These are phyloP conservation scores for Forsythia viridissima DNA, from an alignment of 257 asterid species.

Conservation along the genomic window DNA sequence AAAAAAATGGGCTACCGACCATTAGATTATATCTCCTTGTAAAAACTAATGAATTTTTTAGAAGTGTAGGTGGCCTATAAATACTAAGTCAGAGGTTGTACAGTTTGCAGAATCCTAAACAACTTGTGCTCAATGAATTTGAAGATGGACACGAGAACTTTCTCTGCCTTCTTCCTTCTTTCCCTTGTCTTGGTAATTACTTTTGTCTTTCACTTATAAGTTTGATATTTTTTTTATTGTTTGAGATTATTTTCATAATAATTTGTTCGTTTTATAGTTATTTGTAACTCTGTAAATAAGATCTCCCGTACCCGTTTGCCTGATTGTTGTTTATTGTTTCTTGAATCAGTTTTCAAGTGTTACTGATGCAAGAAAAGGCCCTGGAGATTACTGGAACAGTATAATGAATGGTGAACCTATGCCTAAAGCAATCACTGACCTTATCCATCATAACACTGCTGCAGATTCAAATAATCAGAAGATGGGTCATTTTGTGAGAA, in stretches of 20 bases:
- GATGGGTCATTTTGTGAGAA: conserved; percentile 32
- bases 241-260: not conserved
- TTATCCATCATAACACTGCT: conserved; percentile 21
- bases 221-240: too few species aligned
- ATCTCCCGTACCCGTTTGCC: not conserved
- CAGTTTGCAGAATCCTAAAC: conserved; percentile 15
- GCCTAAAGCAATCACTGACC: conserved; percentile 61
- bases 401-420: conserved; percentile 56
- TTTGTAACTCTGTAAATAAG: not conserved
- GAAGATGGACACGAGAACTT: conserved; percentile 27
- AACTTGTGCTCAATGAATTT: not conserved
- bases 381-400: conserved; percentile 59
- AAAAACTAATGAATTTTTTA: not conserved
- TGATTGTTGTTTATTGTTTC: not conserved
- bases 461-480: not conserved
- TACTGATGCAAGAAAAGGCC: conserved; percentile 45
- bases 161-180: conserved; percentile 41
- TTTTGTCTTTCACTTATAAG: not conserved
- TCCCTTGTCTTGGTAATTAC: conserved; percentile 35
- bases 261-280: not conserved
- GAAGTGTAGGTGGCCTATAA: conserved; percentile 29
- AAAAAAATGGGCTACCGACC: conserved; percentile 43
- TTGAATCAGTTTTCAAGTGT: conserved; percentile 30
- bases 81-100: conserved; percentile 48
- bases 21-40: conserved; percentile 19